Percentiles rank a stretch among this genome's conserved stretches.
phyloP scores from a whole-genome alignment of 2,329 filamentous ascomycete species.

The Aquanectria penicillioides region DNA sequence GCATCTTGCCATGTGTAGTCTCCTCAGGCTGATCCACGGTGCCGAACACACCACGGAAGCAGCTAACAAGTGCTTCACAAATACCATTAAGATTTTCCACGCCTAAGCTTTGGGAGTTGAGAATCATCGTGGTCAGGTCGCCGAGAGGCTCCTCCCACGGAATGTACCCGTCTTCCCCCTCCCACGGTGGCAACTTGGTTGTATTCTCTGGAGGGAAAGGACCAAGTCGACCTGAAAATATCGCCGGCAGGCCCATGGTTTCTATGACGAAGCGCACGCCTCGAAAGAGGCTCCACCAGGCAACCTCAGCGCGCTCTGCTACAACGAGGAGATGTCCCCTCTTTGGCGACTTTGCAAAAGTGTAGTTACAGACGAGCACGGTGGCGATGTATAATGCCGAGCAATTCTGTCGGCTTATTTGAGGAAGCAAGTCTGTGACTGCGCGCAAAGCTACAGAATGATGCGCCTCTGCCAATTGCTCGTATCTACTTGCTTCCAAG shows the following conservation, averaged over 20 bases:
- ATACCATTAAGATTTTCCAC: neutral
- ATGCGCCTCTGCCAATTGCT: neutral
- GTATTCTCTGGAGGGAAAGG: neutral
- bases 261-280: constrained; percentile 6
- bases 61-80: neutral
- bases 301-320: neutral
- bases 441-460: neutral
- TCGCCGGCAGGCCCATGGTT: neutral
- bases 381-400: constrained; percentile 4
- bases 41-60: neutral
- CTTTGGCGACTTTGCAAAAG: neutral
- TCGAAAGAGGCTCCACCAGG: constrained; percentile 2
- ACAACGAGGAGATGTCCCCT: neutral
- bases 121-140: neutral
- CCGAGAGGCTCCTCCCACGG: neutral
- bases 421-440: neutral
- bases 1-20: constrained; percentile 5
- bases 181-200: neutral
- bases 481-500: neutral
- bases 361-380: constrained; percentile 2
- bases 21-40: constrained; percentile 1
- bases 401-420: neutral
- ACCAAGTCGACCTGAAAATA: neutral
- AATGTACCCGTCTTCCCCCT: neutral
- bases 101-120: neutral